A percentile compares a stretch with the other conserved stretches of the same genome.
These are phyloP conservation scores for Dipsacomyces acuminosporus DNA, from an alignment of 371 early-diverging fungal species.

Conservation along the genomic window DNA sequence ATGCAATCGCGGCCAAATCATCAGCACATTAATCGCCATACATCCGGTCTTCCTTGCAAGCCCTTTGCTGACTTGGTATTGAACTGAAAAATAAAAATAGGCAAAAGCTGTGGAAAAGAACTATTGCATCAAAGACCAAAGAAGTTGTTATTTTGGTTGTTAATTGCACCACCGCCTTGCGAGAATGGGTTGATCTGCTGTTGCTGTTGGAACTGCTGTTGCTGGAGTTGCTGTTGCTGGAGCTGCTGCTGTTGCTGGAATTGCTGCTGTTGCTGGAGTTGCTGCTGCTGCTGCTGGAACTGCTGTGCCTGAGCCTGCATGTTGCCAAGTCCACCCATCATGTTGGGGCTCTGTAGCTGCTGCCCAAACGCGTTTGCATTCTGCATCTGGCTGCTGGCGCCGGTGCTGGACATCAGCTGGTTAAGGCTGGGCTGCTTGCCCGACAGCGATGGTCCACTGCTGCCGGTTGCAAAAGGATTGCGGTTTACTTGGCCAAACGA, in stretches of 20 bases:
- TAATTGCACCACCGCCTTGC: constrained; percentile 10
- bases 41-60: too few relatives aligned
- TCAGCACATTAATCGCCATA: too few relatives aligned
- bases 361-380: background rate
- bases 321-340: constrained; percentile 9
- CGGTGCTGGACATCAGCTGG: constrained; percentile 35
- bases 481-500: constrained; percentile 40
- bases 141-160: constrained; percentile 25
- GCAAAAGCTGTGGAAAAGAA: too few relatives aligned
- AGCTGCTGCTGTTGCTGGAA: constrained; percentile 30
- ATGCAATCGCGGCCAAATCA: background rate
- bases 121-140: constrained; percentile 21
- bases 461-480: constrained; percentile 41
- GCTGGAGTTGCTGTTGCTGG: constrained; percentile 23
- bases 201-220: constrained; percentile 18
- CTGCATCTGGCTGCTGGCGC: constrained; percentile 12
- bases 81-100: too few relatives aligned
- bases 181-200: constrained; percentile 38
- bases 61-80: too few relatives aligned
- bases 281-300: constrained; percentile 25
- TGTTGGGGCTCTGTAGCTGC: constrained; percentile 4
- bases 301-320: constrained; percentile 20
- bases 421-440: constrained; percentile 28
- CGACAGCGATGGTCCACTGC: background rate
- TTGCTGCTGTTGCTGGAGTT: constrained; percentile 32